Evolutionary conservation across 306 rosid genomes (phyloP).

Genomic region (Prunus mongolica): DNA sequence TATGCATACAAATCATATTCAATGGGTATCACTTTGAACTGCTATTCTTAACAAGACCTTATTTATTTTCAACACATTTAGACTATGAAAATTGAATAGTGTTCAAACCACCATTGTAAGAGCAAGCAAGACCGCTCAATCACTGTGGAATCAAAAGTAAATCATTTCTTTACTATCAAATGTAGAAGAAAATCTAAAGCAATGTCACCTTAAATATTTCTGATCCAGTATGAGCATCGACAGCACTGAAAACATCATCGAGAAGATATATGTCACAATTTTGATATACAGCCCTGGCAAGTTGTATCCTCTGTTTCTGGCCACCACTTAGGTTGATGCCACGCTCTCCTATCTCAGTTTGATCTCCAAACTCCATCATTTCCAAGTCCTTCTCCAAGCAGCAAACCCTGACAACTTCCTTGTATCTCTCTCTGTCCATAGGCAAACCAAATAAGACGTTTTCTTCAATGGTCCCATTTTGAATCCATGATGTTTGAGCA

Average conservation of each 20-base stretch:
- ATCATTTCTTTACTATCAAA: neutral
- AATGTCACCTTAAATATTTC: conserved; percentile 77
- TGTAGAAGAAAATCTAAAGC: neutral
- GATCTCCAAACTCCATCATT: conserved; percentile 93
- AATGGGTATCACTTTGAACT: neutral
- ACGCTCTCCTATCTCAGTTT: conserved; percentile 96
- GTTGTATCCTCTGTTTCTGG: conserved; percentile 94
- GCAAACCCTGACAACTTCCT: conserved; percentile 70
- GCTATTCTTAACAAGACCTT: neutral
- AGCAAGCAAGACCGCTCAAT: neutral
- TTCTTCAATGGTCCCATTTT: conserved; percentile 88
- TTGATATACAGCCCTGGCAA: conserved; percentile 91
- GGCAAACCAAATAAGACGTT: conserved; percentile 80
- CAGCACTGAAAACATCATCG: conserved; percentile 95
- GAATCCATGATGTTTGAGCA: conserved; percentile 98
- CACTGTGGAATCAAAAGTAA: neutral
- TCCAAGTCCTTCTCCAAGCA: conserved; percentile 88
- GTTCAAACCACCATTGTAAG: neutral
- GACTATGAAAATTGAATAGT: neutral
- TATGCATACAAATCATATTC: no score
- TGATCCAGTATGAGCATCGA: conserved; percentile 96
- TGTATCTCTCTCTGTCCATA: conserved; percentile 65
- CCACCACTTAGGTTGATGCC: conserved; percentile 98
- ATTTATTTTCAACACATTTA: neutral
- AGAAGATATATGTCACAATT: conserved; percentile 86